Conservation (phyloP, 2,329 filamentous ascomycete species). For the Aureobasidium melanogenum region DNA sequence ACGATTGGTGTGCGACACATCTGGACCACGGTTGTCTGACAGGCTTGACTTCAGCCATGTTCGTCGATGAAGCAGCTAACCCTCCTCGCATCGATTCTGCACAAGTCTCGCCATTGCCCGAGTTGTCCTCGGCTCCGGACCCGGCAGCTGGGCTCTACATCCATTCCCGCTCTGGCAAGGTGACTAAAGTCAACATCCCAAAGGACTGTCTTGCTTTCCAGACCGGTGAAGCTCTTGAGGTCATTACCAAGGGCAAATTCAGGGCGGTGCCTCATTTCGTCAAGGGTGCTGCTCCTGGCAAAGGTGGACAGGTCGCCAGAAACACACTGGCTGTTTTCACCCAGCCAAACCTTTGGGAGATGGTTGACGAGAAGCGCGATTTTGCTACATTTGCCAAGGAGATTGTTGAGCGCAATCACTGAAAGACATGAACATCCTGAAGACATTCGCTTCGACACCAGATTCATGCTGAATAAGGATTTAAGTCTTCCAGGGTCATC, state of each 20-base stretch:
- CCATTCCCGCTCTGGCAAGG: conserved; percentile 68
- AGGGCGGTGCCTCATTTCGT: conserved; percentile 96
- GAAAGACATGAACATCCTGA: neutral
- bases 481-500: neutral
- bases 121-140: conserved; percentile 70
- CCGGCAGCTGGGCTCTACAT: conserved; percentile 87
- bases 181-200: conserved; percentile 88
- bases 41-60: conserved; percentile 91
- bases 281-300: conserved; percentile 56
- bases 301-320: conserved; percentile 35
- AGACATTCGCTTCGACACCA: neutral
- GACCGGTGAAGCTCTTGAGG: conserved; percentile 83
- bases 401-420: conserved; percentile 40
- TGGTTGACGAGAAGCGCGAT: conserved; percentile 60
- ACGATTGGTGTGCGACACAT: conserved; percentile 92
- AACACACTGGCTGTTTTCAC: conserved; percentile 97
- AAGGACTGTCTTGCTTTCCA: conserved; percentile 90
- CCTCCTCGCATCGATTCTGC: conserved; percentile 21
- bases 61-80: conserved; percentile 64
- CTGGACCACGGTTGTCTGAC: conserved; percentile 91
- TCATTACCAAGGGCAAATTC: conserved; percentile 85
- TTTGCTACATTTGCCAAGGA: conserved; percentile 67
- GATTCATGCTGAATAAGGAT: neutral
- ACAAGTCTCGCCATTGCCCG: conserved; percentile 45
- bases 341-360: conserved; percentile 80